Conservation (phyloP, 2,329 filamentous ascomycete genomes). For the Calonectria leucothoes region DNA sequence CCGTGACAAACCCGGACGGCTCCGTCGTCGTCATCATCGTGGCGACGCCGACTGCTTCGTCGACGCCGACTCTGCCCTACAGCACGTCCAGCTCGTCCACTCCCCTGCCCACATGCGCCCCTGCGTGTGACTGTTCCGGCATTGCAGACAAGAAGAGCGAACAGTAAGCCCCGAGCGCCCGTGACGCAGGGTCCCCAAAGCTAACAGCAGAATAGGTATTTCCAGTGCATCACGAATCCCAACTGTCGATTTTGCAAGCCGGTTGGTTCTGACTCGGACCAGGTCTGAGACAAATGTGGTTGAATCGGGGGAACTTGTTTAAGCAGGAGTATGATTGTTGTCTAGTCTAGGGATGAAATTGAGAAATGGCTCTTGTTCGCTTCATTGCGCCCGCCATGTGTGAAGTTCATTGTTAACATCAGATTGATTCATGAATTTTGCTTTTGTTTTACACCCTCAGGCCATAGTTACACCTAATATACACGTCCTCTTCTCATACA, state of each 20-base stretch:
- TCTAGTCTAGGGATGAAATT: background rate
- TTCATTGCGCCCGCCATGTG: background rate
- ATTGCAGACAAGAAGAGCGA: slow-evolving; percentile 42
- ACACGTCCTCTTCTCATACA: slow-evolving; percentile 17
- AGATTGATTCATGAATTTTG: slow-evolving; percentile 5
- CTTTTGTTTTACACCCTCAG: slow-evolving; percentile 23
- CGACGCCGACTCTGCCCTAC: background rate
- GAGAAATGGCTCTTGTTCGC: background rate
- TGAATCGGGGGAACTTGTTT: background rate
- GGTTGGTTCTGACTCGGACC: background rate
- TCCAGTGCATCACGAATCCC: slow-evolving; percentile 49
- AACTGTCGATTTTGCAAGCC: slow-evolving; percentile 37
- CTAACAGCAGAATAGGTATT: slow-evolving; percentile 40
- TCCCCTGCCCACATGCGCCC: slow-evolving; percentile 21
- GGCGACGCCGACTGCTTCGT: slow-evolving; percentile 8
- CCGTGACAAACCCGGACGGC: slow-evolving; percentile 27
- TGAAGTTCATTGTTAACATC: background rate
- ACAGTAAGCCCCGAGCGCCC: slow-evolving; percentile 20
- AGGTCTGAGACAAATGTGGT: too few species aligned
- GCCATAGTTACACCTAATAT: slow-evolving; percentile 29
- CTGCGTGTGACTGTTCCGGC: slow-evolving; percentile 41
- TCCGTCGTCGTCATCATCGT: slow-evolving; percentile 36
- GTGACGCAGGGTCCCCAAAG: background rate
- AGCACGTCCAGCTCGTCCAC: slow-evolving; percentile 18
- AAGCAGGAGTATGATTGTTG: too few species aligned